Evolutionary conservation across 2,329 filamentous ascomycete species (phyloP).

Genomic region (Alternaria alternata): DNA sequence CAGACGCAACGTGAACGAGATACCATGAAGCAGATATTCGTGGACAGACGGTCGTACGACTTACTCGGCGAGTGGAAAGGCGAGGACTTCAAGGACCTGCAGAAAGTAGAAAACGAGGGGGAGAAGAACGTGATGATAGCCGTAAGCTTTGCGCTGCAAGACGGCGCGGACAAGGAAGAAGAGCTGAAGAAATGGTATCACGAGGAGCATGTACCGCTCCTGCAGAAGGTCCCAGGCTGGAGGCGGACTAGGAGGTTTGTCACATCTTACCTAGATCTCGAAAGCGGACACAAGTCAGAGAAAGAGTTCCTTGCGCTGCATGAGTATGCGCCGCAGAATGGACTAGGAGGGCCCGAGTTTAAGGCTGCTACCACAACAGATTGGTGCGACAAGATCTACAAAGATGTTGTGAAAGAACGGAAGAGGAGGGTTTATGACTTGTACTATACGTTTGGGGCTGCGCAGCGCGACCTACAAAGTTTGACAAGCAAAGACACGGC

Average conservation of each 20-base stretch:
- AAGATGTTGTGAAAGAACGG: slow-evolving; percentile 65
- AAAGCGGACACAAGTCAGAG: slow-evolving; percentile 49
- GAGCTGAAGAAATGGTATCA: slow-evolving; percentile 74
- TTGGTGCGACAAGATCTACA: slow-evolving; percentile 67
- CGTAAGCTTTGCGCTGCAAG: slow-evolving; percentile 66
- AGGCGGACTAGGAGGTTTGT: slow-evolving; percentile 74
- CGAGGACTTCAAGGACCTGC: slow-evolving; percentile 66
- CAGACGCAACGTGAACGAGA: slow-evolving; percentile 68
- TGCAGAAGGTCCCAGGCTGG: slow-evolving; percentile 81
- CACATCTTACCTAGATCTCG: slow-evolving; percentile 65
- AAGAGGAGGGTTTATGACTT: slow-evolving; percentile 71
- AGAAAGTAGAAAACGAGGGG: slow-evolving; percentile 67
- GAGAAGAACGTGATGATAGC: slow-evolving; percentile 65
- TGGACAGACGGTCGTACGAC: slow-evolving; percentile 76
- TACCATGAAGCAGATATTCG: slow-evolving; percentile 71
- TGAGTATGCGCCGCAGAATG: slow-evolving; percentile 74
- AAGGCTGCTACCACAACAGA: slow-evolving; percentile 69
- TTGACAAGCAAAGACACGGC: slow-evolving; percentile 60
- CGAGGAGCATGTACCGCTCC: slow-evolving; percentile 76
- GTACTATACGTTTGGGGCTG: slow-evolving; percentile 82
- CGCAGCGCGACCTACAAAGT: slow-evolving; percentile 71
- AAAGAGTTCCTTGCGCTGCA: slow-evolving; percentile 71
- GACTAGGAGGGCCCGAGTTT: slow-evolving; percentile 70
- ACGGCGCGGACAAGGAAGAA: slow-evolving; percentile 59
- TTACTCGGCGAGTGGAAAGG: slow-evolving; percentile 65